Evolutionary conservation across 2,329 filamentous ascomycete species (phyloP).

Genomic region (Microdochium trichocladiopsis): DNA sequence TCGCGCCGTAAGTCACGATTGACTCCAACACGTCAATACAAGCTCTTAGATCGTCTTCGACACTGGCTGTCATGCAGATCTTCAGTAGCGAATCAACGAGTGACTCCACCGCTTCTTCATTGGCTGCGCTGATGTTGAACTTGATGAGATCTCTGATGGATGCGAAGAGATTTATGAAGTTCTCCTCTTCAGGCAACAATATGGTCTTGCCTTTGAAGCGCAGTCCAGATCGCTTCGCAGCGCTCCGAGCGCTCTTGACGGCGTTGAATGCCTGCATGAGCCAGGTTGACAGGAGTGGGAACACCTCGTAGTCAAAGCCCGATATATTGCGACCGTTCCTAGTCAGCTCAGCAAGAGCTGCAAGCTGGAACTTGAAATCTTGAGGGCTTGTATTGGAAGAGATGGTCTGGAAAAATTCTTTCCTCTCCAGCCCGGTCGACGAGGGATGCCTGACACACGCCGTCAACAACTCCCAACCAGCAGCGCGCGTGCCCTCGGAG

Average conservation of each 20-base stretch:
- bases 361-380: slow-evolving; percentile 61
- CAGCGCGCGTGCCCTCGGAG: slow-evolving; percentile 41
- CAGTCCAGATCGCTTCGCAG: slow-evolving; percentile 41
- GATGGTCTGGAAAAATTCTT: slow-evolving; percentile 58
- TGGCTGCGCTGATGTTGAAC: slow-evolving; percentile 65
- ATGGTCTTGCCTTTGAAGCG: slow-evolving; percentile 33
- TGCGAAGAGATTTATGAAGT: slow-evolving; percentile 55
- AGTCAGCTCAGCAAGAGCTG: slow-evolving; percentile 54
- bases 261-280: slow-evolving; percentile 47
- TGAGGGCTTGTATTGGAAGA: slow-evolving; percentile 48
- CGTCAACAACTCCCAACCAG: slow-evolving; percentile 60
- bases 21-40: slow-evolving; percentile 64
- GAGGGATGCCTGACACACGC: slow-evolving; percentile 57
- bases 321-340: slow-evolving; percentile 54
- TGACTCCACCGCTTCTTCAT: slow-evolving; percentile 51
- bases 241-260: slow-evolving; percentile 40
- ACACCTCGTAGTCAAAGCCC: slow-evolving; percentile 61
- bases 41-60: slow-evolving; percentile 56
- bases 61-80: slow-evolving; percentile 62
- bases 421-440: slow-evolving; percentile 59
- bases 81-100: slow-evolving; percentile 56
- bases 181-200: slow-evolving; percentile 48
- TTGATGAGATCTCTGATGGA: slow-evolving; percentile 65
- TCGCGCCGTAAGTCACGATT: slow-evolving; percentile 64
- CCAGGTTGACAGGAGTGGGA: slow-evolving; percentile 57